Evolutionary conservation across 495 filamentous ascomycete species (phyloP).

Genomic region (Rostrohypoxylon terebratum): DNA sequence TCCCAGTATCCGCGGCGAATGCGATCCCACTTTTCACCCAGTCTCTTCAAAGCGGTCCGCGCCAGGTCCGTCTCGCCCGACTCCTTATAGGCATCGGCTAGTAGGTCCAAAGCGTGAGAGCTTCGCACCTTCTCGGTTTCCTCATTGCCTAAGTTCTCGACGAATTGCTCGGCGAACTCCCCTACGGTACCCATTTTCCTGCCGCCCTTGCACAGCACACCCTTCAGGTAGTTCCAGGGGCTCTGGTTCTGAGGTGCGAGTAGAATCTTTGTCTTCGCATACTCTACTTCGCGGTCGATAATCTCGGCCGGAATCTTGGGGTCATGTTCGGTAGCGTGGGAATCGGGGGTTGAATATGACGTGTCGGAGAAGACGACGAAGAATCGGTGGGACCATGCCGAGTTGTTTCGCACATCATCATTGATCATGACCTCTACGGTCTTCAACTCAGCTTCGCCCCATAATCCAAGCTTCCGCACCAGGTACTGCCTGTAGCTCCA

Average conservation of each 20-base stretch:
- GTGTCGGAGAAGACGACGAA: conserved; percentile 85
- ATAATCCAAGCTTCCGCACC: conserved; percentile 82
- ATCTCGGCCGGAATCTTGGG: conserved; percentile 68
- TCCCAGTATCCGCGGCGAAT: conserved; percentile 94
- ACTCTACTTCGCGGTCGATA: conserved; percentile 80
- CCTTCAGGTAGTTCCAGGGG: conserved; percentile 91
- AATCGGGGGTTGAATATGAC: conserved; percentile 59
- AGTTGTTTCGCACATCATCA: conserved; percentile 91
- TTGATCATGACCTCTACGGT: conserved; percentile 76
- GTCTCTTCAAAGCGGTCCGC: conserved; percentile 72
- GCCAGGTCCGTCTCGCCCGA: conserved; percentile 69
- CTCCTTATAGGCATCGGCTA: conserved; percentile 83
- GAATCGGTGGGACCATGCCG: conserved; percentile 96
- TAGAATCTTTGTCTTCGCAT: conserved; percentile 73
- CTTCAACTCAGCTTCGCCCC: conserved; percentile 68
- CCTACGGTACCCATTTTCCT: conserved; percentile 68
- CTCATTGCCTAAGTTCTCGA: conserved; percentile 58
- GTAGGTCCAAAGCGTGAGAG: conserved; percentile 88
- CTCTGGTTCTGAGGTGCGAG: conserved; percentile 93
- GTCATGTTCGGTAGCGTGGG: conserved; percentile 58
- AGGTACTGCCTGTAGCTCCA: conserved; percentile 97
- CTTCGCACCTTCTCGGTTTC: conserved; percentile 69
- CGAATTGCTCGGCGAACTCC: conserved; percentile 74
- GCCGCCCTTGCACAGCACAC: conserved; percentile 74
- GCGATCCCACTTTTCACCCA: conserved; percentile 89